Percentiles rank a stretch among this genome's conserved stretches.
Conservation (phyloP, 805 yeast species). For the Saturnispora sanitii region DNA sequence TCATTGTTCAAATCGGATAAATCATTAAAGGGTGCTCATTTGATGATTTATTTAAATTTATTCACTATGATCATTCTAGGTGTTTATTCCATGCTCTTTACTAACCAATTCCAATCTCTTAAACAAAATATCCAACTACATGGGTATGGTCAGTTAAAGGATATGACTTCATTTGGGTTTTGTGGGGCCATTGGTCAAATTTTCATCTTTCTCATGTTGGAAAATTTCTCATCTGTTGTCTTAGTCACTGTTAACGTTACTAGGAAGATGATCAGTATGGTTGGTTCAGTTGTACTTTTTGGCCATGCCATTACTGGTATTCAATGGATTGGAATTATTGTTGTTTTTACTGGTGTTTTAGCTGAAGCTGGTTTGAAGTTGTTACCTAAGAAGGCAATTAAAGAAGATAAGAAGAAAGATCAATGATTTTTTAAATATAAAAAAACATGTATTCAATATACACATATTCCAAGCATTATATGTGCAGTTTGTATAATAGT, state of each 20-base stretch:
- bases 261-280: slow-evolving; percentile 92
- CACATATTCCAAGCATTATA: no score
- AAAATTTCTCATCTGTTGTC: slow-evolving; percentile 73
- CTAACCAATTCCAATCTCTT: slow-evolving; percentile 42
- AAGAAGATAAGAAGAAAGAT: background rate
- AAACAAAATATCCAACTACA: slow-evolving; percentile 33
- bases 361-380: slow-evolving; percentile 57
- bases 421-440: no score
- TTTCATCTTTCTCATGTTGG: slow-evolving; percentile 81
- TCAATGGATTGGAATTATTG: slow-evolving; percentile 72
- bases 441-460: no score
- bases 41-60: slow-evolving; percentile 63
- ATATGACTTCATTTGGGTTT: slow-evolving; percentile 55
- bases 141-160: slow-evolving; percentile 47
- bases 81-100: slow-evolving; percentile 35
- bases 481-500: no score
- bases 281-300: slow-evolving; percentile 74
- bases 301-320: slow-evolving; percentile 56
- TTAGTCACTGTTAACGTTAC: slow-evolving; percentile 93
- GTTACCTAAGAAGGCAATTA: slow-evolving; percentile 4
- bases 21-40: slow-evolving; percentile 66
- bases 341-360: slow-evolving; percentile 81
- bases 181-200: slow-evolving; percentile 91
- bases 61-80: slow-evolving; percentile 39
- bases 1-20: slow-evolving; percentile 47